A percentile compares a stretch with the other conserved stretches of the same genome.
Conservation (phyloP, 2,329 filamentous ascomycete genomes). For the Nannizzia gypsea region DNA sequence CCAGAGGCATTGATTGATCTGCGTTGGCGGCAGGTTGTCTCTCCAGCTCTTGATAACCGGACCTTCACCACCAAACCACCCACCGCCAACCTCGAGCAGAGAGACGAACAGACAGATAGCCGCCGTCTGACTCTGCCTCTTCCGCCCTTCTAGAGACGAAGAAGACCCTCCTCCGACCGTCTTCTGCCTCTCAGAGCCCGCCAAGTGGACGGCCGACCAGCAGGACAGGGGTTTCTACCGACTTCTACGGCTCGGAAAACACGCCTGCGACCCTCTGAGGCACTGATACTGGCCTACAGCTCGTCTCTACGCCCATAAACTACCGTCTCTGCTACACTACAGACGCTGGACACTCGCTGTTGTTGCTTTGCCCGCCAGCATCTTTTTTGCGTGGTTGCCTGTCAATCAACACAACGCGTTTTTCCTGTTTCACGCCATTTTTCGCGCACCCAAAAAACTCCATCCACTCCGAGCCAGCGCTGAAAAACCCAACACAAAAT, state of each 20-base stretch:
- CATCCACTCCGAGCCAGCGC: conserved; percentile 8
- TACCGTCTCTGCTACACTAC: not conserved
- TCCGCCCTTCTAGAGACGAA: not conserved
- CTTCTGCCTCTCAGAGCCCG: not conserved
- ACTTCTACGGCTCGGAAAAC: not conserved
- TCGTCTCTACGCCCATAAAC: not conserved
- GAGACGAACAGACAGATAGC: not conserved
- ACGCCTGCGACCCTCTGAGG: not conserved
- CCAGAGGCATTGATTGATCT: not conserved
- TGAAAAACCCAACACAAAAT: conserved; percentile 19
- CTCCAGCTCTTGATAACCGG: not conserved
- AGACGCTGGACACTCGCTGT: not conserved
- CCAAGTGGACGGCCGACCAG: conserved; percentile 2
- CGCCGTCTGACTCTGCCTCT: not conserved
- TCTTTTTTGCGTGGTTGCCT: not conserved
- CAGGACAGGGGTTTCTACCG: not conserved
- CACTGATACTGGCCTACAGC: not conserved
- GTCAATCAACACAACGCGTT: conserved; percentile 24
- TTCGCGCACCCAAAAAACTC: conserved; percentile 16
- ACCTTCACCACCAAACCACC: not conserved
- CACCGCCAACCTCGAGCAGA: not conserved
- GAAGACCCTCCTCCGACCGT: not conserved
- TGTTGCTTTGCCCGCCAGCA: not conserved
- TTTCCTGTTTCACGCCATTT: conserved; percentile 20
- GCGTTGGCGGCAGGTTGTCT: not conserved